phyloP scores from a whole-genome alignment of 2,329 filamentous ascomycete species.

The Ceratocystis alfenasii region DNA sequence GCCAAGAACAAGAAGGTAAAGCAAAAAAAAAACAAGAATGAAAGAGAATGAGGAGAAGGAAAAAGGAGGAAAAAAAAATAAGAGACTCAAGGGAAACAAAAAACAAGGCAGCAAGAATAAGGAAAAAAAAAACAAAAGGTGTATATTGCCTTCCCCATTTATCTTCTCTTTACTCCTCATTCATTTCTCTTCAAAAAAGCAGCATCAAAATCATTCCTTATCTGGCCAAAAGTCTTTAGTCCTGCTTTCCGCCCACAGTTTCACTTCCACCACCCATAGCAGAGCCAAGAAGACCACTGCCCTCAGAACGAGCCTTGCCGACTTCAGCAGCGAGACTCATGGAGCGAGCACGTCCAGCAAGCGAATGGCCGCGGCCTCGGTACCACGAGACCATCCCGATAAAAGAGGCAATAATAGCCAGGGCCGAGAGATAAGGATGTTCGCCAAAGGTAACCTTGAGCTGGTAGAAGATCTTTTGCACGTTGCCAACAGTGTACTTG shows the following conservation, averaged over 20 bases:
- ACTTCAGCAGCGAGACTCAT: conserved; percentile 19
- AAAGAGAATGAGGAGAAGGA: conserved; percentile 9
- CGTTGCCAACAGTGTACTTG: conserved; percentile 62
- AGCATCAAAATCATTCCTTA: not conserved
- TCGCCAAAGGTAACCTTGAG: conserved; percentile 46
- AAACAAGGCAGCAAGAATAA: not conserved
- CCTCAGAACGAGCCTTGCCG: conserved; percentile 17
- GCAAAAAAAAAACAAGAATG: conserved; percentile 20
- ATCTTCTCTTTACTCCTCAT: not conserved
- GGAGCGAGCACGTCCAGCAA: conserved; percentile 18
- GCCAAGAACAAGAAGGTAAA: not conserved
- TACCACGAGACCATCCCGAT: conserved; percentile 32
- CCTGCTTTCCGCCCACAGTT: conserved; percentile 18
- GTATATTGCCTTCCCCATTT: not conserved
- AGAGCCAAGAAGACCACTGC: conserved; percentile 5
- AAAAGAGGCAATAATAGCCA: conserved; percentile 36
- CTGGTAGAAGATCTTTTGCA: conserved; percentile 61
- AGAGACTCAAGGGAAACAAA: not conserved
- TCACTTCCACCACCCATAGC: conserved; percentile 4
- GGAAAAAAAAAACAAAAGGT: not conserved
- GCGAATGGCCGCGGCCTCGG: conserved; percentile 37
- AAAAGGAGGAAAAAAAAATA: not conserved
- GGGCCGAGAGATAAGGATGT: conserved; percentile 46
- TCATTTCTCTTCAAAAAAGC: not conserved
- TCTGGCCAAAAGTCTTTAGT: conserved; percentile 11